phyloP scores from a whole-genome alignment of 225 moss, liverwort and hornwort genomes.

The Physcomitrellopsis africana region DNA sequence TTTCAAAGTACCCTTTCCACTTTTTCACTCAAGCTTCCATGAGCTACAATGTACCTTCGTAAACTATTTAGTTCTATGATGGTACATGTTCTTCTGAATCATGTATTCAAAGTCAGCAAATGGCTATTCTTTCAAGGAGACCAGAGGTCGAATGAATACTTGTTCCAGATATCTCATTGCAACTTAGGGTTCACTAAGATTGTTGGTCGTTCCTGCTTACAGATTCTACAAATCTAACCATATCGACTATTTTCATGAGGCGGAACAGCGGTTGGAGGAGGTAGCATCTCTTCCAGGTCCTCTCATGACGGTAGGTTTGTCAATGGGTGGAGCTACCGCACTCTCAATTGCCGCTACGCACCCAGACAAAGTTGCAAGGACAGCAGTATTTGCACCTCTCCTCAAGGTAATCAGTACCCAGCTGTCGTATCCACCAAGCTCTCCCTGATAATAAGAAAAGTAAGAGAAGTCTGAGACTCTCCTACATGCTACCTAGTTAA shows the following conservation, averaged over 20 bases:
- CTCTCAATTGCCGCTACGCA: conserved; percentile 58
- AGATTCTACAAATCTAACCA: conserved; percentile 68
- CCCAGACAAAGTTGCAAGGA: conserved; percentile 60
- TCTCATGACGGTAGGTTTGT: conserved; percentile 71
- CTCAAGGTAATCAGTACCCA: conserved; percentile 50
- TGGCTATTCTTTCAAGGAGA: too few species aligned
- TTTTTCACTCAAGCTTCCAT: not conserved
- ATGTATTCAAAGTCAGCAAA: too few species aligned
- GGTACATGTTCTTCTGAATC: not conserved
- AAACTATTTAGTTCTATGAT: not conserved
- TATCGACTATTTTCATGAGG: conserved; percentile 61
- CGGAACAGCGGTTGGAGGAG: conserved; percentile 66
- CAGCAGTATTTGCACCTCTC: conserved; percentile 73
- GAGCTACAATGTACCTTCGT: not conserved
- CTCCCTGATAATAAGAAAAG: not conserved
- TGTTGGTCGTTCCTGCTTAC: conserved; percentile 15
- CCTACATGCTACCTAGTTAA: too few species aligned
- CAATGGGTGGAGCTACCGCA: conserved; percentile 75
- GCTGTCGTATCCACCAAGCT: not conserved
- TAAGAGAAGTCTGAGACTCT: not conserved
- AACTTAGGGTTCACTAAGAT: not conserved
- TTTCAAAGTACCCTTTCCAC: conserved; percentile 44
- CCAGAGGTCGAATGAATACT: not conserved
- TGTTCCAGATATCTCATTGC: not conserved
- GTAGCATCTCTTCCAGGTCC: conserved; percentile 69